Conservation (phyloP, 495 filamentous ascomycete genomes). For the Talaromyces borbonicus region DNA sequence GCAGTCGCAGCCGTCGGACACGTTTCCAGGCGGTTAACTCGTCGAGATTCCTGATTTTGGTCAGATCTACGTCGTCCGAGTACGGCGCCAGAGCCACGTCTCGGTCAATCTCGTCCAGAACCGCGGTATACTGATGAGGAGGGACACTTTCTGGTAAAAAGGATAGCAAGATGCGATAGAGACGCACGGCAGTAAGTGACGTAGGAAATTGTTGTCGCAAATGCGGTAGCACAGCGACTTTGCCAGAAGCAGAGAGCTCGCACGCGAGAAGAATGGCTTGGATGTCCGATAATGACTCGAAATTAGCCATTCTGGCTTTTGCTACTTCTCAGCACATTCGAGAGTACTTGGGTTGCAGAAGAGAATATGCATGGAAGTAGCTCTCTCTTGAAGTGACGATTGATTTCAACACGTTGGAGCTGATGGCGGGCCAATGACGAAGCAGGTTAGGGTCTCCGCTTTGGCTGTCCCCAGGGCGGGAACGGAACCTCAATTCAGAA, state of each 20-base stretch:
- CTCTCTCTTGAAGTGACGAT: too few species aligned
- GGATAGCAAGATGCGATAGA: conserved; percentile 74
- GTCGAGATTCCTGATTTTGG: conserved; percentile 50
- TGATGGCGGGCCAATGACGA: neutral
- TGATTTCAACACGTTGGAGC: too few species aligned
- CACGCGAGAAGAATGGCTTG: conserved; percentile 41
- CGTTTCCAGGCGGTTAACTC: conserved; percentile 57
- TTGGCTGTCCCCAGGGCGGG: neutral
- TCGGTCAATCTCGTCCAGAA: conserved; percentile 46
- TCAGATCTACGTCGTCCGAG: conserved; percentile 39
- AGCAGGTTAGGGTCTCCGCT: neutral
- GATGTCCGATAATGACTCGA: conserved; percentile 35
- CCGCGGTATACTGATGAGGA: conserved; percentile 51
- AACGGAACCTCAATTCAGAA: conserved; percentile 1
- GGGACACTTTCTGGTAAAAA: conserved; percentile 71
- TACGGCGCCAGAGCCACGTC: conserved; percentile 23
- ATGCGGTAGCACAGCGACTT: conserved; percentile 51
- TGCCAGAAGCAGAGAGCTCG: conserved; percentile 35
- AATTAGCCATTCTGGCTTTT: conserved; percentile 32
- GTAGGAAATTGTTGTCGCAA: conserved; percentile 50
- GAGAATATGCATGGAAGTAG: too few species aligned
- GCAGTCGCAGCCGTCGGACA: conserved; percentile 59
- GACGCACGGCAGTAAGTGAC: conserved; percentile 52
- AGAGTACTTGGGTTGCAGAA: too few species aligned
- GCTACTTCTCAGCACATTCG: too few species aligned